Base-by-base conservation (phyloP, 2,329 filamentous ascomycete genomes). In the Anisogramma anomala region DNA sequence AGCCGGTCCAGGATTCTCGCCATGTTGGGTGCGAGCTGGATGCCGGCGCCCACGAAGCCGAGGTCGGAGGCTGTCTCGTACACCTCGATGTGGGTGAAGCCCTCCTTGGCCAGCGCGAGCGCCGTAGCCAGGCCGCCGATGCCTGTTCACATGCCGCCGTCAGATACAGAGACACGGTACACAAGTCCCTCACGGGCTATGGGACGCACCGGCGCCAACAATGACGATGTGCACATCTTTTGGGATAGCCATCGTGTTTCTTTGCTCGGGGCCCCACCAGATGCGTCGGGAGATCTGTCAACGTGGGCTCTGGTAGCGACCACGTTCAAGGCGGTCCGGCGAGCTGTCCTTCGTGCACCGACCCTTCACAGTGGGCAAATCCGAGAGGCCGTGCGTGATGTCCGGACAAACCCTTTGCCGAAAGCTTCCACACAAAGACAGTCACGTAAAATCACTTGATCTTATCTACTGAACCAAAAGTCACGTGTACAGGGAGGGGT, bases 21-120 rank as follows among this genome's bases (percentile, higher is more conserved):
- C 71, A 89, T 83, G 50, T 91, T 93, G 0, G 84, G 84, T 0
- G 84, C 82, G 42, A 89, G 69, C 57, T 93, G 85, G 50, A 91
- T 89, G 3, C 85, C 85, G 1, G 85, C 85, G 17, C 85, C 85
- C 1, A 89, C 83, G 52, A 89, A 89, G 5, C 84, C 84, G 4
- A 89, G 69, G 49, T 77, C 73, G 4, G 79, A 74, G 0, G 83
- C 83, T 23, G 70, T 73, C 57, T 89, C 84, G 56, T 78, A 89
- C 36, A 89, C 74, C 39, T 80, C 68, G 52, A 89, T 80, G 43
- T 82, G 65, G 48, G 68, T 74, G 60, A 89, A 88, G 8, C 84
- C 84, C 52, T 79, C 77, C 61, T 82, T 82, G 26, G 84, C 83
- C 26, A 89, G 71, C 9, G 82, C 74, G 28, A 89, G 69, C 4